phyloP scores from a whole-genome alignment of 164 flowering plant genomes.

The Magnolia sinica region DNA sequence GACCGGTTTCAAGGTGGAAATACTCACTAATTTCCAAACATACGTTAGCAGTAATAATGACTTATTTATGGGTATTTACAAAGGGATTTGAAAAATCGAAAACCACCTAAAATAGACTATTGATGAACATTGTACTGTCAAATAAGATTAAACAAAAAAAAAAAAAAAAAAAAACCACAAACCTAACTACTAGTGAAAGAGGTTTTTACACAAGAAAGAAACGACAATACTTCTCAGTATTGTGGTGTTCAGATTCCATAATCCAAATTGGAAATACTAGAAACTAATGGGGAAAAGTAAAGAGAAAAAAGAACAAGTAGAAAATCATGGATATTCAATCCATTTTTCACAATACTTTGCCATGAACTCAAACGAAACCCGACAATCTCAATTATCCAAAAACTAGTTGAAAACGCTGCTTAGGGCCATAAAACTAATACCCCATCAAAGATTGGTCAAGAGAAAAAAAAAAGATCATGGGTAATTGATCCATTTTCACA shows the following conservation, averaged over 20 bases:
- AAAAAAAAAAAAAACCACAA: too few relatives aligned
- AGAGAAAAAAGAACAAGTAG: too few relatives aligned
- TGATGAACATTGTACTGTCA: background rate
- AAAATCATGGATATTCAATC: background rate
- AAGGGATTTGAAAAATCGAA: too few relatives aligned
- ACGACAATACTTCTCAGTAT: too few relatives aligned
- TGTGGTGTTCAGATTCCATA: background rate
- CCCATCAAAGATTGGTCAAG: background rate
- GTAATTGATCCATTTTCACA: too few relatives aligned
- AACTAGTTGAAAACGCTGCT: background rate
- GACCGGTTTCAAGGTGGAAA: too few relatives aligned
- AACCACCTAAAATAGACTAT: background rate
- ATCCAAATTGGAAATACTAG: background rate
- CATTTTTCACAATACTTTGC: background rate
- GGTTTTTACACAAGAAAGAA: too few relatives aligned
- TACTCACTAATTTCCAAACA: too few relatives aligned
- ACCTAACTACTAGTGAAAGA: too few relatives aligned
- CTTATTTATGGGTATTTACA: too few relatives aligned
- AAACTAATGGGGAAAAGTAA: background rate
- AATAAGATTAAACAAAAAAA: background rate
- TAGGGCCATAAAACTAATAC: background rate
- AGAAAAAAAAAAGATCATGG: background rate
- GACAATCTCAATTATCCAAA: background rate
- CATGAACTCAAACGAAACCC: background rate
- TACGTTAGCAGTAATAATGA: too few relatives aligned